Evolutionary conservation across 148 eudicot genomes (phyloP).

Genomic region (Dianthus caryophyllus): DNA sequence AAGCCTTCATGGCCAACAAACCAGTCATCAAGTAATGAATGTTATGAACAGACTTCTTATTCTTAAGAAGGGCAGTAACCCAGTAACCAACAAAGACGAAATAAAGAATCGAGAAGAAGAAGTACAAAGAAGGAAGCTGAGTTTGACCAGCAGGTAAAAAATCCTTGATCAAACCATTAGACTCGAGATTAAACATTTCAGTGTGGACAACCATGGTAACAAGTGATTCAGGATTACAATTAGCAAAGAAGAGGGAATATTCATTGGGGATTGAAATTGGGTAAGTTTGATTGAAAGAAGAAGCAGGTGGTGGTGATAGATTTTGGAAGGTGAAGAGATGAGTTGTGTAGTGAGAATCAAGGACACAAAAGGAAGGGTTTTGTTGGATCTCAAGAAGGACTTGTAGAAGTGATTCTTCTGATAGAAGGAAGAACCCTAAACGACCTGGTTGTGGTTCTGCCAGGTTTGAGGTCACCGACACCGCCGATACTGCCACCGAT

Average conservation of each 20-base stretch:
- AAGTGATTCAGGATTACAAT: constrained; percentile 57
- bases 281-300: constrained; percentile 43
- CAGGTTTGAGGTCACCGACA: constrained; percentile 48
- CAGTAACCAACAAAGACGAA: constrained; percentile 55
- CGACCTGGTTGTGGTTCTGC: constrained; percentile 52
- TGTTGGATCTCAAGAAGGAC: constrained; percentile 75
- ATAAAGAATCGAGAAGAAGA: constrained; percentile 41
- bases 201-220: constrained; percentile 73
- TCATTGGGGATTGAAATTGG: constrained; percentile 56
- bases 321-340: constrained; percentile 63
- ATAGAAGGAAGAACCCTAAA: constrained; percentile 74
- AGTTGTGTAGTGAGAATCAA: constrained; percentile 51
- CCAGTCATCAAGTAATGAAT: constrained; percentile 71
- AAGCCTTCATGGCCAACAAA: constrained; percentile 67
- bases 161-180: constrained; percentile 41
- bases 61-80: constrained; percentile 33
- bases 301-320: constrained; percentile 66
- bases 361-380: constrained; percentile 57
- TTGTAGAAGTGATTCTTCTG: constrained; percentile 70
- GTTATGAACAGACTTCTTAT: constrained; percentile 53
- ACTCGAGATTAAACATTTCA: constrained; percentile 61
- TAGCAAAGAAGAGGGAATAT: constrained; percentile 72
- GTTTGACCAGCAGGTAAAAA: constrained; percentile 70
- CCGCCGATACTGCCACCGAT: constrained; percentile 50
- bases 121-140: constrained; percentile 58